phyloP scores from a whole-genome alignment of 1,284 basidiomycete species.

The Earliella scabrosa region DNA sequence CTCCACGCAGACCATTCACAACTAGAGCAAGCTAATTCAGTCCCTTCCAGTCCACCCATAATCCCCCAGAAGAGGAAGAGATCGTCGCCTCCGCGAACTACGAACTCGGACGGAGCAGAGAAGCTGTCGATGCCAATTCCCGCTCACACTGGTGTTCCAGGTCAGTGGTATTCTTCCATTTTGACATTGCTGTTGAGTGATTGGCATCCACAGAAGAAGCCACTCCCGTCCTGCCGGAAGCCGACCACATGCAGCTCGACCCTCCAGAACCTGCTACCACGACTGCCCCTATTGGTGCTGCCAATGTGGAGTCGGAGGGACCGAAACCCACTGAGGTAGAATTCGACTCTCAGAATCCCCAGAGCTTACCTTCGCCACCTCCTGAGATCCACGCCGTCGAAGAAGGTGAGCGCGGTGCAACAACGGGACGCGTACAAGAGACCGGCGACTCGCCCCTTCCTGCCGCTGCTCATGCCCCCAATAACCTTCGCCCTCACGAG shows the following conservation, averaged over 20 bases:
- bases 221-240: background rate
- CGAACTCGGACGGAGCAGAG: background rate
- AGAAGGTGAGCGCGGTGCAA: background rate
- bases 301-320: background rate
- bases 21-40: too few relatives aligned
- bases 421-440: background rate
- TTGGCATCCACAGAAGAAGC: background rate
- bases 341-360: slow-evolving; percentile 15
- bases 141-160: background rate
- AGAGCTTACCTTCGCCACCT: slow-evolving; percentile 20
- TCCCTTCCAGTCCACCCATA: background rate
- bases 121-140: background rate
- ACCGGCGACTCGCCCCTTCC: background rate
- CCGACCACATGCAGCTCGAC: background rate
- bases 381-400: background rate
- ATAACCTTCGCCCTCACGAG: background rate
- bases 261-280: background rate
- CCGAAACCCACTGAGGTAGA: background rate
- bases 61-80: slow-evolving; percentile 3
- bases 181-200: too few relatives aligned
- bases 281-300: background rate
- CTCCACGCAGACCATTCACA: too few relatives aligned
- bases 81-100: background rate
- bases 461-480: too few relatives aligned
- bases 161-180: background rate